These are phyloP conservation scores for Thermoascus crustaceus DNA, from an alignment of 2,329 filamentous ascomycete species.

Conservation along the genomic window DNA sequence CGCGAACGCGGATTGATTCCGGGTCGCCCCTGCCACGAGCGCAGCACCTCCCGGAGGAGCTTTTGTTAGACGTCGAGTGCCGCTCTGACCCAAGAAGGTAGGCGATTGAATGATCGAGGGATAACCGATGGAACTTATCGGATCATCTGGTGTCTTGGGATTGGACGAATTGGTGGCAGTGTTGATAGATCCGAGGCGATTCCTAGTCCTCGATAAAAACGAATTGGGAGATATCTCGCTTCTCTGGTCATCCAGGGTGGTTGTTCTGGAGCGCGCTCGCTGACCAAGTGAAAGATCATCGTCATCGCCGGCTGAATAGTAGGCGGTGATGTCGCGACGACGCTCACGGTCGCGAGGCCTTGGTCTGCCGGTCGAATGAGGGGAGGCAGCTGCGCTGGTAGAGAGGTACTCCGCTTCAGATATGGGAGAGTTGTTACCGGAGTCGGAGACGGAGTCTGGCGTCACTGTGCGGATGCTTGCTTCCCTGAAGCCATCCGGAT, in stretches of 20 bases:
- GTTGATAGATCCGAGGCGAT: conserved; percentile 34
- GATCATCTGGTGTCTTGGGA: conserved; percentile 31
- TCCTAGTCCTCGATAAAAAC: conserved; percentile 25
- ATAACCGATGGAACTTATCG: conserved; percentile 38
- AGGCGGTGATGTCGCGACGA: conserved; percentile 23
- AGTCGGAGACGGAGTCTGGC: conserved; percentile 33
- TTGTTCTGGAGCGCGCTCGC: conserved; percentile 33
- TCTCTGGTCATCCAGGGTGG: conserved; percentile 35
- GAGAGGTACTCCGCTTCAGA: conserved; percentile 30
- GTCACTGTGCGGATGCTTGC: conserved; percentile 40
- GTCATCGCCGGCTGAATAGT: conserved; percentile 25
- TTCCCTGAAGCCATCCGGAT: conserved; percentile 38
- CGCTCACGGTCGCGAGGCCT: conserved; percentile 26
- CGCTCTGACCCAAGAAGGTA: conserved; percentile 24
- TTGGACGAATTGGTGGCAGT: conserved; percentile 21
- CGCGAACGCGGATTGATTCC: conserved; percentile 21
- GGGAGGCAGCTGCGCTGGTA: conserved; percentile 26
- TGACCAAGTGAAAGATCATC: conserved; percentile 24
- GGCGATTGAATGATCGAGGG: conserved; percentile 40
- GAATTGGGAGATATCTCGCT: conserved; percentile 28
- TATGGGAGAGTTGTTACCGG: conserved; percentile 29
- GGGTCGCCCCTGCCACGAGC: conserved; percentile 17
- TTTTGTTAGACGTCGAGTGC: conserved; percentile 27
- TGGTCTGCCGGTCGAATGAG: conserved; percentile 27
- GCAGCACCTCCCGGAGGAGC: conserved; percentile 20